Base-by-base conservation (phyloP, 176 grass and related monocot genomes). In the Paspalum notatum region DNA sequence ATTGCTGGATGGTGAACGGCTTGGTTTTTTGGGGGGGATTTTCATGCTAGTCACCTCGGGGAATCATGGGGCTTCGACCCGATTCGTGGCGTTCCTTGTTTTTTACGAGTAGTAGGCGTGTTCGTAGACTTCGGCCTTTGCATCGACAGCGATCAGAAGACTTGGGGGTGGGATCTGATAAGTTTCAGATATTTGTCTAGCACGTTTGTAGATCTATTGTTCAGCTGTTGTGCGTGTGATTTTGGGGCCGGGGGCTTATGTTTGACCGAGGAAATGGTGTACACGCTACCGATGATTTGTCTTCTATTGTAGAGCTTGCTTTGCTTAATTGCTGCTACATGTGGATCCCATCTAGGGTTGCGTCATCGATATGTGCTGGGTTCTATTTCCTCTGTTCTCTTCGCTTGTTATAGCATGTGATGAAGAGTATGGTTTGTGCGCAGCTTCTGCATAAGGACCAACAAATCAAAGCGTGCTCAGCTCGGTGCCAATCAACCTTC, bases 401-500 rank as follows among this genome's bases (percentile, higher is more conserved):
- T n/a, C 37, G 27, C 15, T 56, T 55, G 24, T 16, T 16, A 57
- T 72, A 26, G 15, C 26, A 16, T 80, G 77, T 66, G 52, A 58
- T 56, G 46, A 10, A 50, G 54, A 3, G 16, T 56, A 15, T 77
- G 8, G 5, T 85, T 7, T 43, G 50, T 66, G 49, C 87, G 49
- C 87, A 89, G 87, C 12, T 49, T 70, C n/a, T 51, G 72, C 77
- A 70, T 22, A 89, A 82, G 67, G 27, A 49, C 56, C 16, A 77
- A 25, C 74, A 49, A 76, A 14, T 71, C 9, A 77, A 77, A 85
- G 21, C 66, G 39, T 81, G 41, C 37, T 81, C 58, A 58, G 71
- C 80, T 82, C 3, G 56, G 87, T 72, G 56, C 72, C 77, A 16
- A 64, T 57, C 73, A 86, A 90, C 74, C 62, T 55, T 86, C 83